Evolutionary conservation across 441 rosid genomes (phyloP).

Genomic region (Arabidopsis hybrid): DNA sequence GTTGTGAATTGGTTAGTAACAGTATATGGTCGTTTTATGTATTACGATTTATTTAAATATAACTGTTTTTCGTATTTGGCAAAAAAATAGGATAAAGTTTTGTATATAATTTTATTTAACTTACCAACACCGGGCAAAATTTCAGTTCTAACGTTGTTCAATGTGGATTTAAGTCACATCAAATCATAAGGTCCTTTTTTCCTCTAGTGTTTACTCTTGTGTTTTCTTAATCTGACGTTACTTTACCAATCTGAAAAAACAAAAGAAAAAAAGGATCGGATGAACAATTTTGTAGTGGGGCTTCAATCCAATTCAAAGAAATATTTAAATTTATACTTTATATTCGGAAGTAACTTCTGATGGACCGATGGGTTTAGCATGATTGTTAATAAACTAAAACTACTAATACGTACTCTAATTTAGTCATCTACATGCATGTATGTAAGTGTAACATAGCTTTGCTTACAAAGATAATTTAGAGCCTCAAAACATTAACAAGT

Average conservation of each 20-base stretch:
- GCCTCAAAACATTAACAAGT: background rate
- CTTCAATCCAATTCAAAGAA: conserved; percentile 15
- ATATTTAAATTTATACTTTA: conserved; percentile 3
- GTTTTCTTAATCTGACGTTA: background rate
- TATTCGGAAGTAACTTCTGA: background rate
- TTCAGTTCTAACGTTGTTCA: conserved; percentile 6
- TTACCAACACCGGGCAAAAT: background rate
- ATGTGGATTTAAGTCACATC: conserved; percentile 3
- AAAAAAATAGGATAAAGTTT: too few relatives aligned
- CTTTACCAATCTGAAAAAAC: conserved; percentile 20
- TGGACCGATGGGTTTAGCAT: conserved; percentile 22
- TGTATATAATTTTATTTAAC: too few relatives aligned
- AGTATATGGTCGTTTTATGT: background rate
- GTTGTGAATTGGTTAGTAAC: background rate
- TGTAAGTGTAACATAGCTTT: background rate
- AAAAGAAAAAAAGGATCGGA: background rate
- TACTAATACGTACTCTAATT: background rate
- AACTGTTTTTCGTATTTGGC: too few relatives aligned
- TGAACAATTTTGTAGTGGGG: conserved; percentile 7
- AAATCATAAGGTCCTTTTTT: conserved; percentile 1
- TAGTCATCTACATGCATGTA: background rate
- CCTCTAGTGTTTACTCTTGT: background rate
- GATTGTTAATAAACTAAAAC: conserved; percentile 1
- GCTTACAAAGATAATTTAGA: background rate
- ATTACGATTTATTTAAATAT: background rate